Conservation (phyloP, 208 protist species). For the Naegleria fowleri region DNA sequence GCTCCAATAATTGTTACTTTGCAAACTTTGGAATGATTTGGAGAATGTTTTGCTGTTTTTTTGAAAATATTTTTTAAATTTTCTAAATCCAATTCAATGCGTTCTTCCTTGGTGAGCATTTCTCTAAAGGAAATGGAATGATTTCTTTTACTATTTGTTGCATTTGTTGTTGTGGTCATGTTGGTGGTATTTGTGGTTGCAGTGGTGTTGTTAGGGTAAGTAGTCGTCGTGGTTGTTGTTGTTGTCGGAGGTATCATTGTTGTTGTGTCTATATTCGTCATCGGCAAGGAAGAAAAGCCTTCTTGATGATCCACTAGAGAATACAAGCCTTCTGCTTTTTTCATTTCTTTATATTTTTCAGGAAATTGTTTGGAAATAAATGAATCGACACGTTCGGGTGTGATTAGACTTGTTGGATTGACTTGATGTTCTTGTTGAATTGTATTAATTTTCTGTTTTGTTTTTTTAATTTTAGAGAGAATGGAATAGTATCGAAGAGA, state of each 20-base stretch:
- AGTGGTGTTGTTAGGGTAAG: too few species aligned
- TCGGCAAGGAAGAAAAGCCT: not conserved
- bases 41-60: conserved; percentile 8
- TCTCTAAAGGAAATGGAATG: not conserved
- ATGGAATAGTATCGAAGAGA: not conserved
- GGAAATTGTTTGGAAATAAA: not conserved
- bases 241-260: not conserved
- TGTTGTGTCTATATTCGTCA: not conserved
- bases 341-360: not conserved
- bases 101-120: not conserved
- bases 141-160: too few species aligned
- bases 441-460: not conserved
- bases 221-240: too few species aligned
- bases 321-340: not conserved
- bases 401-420: not conserved
- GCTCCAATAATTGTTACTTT: not conserved
- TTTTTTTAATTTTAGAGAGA: not conserved
- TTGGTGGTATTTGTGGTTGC: too few species aligned
- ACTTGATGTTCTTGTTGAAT: not conserved
- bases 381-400: not conserved
- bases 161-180: too few species aligned
- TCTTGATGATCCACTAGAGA: not conserved
- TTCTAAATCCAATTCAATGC: not conserved
- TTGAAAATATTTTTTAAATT: not conserved
- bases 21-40: not conserved